Evolutionary conservation across 2,329 filamentous ascomycete species (phyloP).

Genomic region (Aspergillus sp.): DNA sequence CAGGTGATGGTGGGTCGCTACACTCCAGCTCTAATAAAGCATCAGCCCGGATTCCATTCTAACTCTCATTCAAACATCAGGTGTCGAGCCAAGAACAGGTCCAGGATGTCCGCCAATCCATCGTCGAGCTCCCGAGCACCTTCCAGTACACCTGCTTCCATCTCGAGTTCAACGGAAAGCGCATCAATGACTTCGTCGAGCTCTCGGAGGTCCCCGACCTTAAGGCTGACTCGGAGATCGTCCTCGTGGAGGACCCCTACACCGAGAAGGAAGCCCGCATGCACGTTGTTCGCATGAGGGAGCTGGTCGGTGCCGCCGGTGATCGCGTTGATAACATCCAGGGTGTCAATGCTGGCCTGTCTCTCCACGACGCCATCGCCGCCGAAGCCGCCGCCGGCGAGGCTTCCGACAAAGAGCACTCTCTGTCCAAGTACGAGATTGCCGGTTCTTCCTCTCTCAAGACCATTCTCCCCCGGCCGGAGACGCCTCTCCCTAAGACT

Average conservation of each 20-base stretch:
- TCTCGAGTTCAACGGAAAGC: slow-evolving; percentile 81
- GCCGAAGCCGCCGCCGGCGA: slow-evolving; percentile 44
- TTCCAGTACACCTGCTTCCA: slow-evolving; percentile 99
- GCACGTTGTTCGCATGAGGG: slow-evolving; percentile 85
- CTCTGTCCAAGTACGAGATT: slow-evolving; percentile 74
- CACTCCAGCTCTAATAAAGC: slow-evolving; percentile 11
- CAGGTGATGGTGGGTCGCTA: slow-evolving; percentile 71
- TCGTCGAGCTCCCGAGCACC: slow-evolving; percentile 87
- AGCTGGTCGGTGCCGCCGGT: slow-evolving; percentile 88
- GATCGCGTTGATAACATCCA: slow-evolving; percentile 84
- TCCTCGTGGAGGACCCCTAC: slow-evolving; percentile 88
- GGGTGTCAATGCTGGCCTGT: slow-evolving; percentile 79
- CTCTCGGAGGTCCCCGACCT: slow-evolving; percentile 85
- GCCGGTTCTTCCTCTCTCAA: slow-evolving; percentile 64
- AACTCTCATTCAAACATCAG: slow-evolving; percentile 43
- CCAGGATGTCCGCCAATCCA: slow-evolving; percentile 93
- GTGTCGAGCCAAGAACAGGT: slow-evolving; percentile 93
- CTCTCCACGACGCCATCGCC: slow-evolving; percentile 76
- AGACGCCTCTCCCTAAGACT: slow-evolving; percentile 76
- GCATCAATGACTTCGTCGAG: slow-evolving; percentile 93
- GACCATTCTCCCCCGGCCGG: slow-evolving; percentile 66
- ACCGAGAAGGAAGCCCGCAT: slow-evolving; percentile 97
- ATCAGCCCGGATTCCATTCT: slow-evolving; percentile 20
- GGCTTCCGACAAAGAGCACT: slow-evolving; percentile 46
- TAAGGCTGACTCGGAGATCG: slow-evolving; percentile 71